These are phyloP conservation scores for Zymoseptoria ardabiliae DNA, from an alignment of 2,329 filamentous ascomycete species.

Conservation along the genomic window DNA sequence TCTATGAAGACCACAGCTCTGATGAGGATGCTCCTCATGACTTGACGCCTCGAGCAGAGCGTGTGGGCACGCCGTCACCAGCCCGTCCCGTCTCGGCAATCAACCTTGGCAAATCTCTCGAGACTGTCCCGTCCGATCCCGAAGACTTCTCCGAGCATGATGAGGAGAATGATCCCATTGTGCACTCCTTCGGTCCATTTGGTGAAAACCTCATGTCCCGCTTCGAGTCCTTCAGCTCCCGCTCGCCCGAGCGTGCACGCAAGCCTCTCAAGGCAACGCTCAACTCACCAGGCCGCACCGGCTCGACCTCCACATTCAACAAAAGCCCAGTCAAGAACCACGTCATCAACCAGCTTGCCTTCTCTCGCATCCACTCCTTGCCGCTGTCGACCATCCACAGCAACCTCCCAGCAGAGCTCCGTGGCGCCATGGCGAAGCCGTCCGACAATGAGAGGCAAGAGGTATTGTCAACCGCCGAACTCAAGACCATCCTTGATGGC, in stretches of 20 bases:
- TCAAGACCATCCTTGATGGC: constrained; percentile 65
- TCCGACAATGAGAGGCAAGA: constrained; percentile 22
- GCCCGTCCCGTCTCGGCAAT: constrained; percentile 10
- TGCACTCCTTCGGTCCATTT: constrained; percentile 87
- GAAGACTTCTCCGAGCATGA: constrained; percentile 71
- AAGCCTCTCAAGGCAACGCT: constrained; percentile 25
- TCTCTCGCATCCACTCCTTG: constrained; percentile 83
- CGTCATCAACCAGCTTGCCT: constrained; percentile 89
- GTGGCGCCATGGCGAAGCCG: constrained; percentile 26
- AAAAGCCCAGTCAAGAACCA: constrained; percentile 63
- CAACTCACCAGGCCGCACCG: constrained; percentile 22
- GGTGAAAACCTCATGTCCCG: constrained; percentile 77
- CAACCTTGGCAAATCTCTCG: constrained; percentile 11
- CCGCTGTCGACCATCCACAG: constrained; percentile 83
- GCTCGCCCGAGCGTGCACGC: constrained; percentile 51
- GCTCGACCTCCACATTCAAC: constrained; percentile 16
- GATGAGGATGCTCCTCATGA: constrained; percentile 41
- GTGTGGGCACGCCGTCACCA: constrained; percentile 13
- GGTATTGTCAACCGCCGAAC: constrained; percentile 50
- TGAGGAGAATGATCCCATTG: constrained; percentile 89
- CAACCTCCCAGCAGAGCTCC: constrained; percentile 64
- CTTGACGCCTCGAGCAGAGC: constrained; percentile 18
- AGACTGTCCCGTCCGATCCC: constrained; percentile 22
- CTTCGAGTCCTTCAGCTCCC: constrained; percentile 67
- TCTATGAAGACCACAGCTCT: constrained; percentile 65